A percentile compares a stretch with the other conserved stretches of the same genome.
Evolutionary conservation across 345 rosid species (phyloP).

Genomic region (Passiflora organensis): DNA sequence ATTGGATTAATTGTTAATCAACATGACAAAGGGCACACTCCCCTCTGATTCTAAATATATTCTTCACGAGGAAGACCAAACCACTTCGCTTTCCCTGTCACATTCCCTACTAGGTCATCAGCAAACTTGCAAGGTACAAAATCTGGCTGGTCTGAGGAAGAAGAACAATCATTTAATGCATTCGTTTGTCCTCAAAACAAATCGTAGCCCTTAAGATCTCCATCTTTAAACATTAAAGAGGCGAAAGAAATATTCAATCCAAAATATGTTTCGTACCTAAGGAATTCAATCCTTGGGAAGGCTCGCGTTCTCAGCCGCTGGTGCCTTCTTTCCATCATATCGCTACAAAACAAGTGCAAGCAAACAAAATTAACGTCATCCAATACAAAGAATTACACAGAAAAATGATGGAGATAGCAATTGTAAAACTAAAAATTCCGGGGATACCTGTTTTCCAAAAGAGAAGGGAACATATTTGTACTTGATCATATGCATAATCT

Average conservation of each 20-base stretch:
- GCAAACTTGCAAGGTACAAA: constrained; percentile 16
- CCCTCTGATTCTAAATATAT: constrained; percentile 19
- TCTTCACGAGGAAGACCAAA: neutral
- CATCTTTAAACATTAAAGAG: too few relatives aligned
- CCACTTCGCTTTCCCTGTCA: constrained; percentile 12
- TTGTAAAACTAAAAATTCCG: neutral
- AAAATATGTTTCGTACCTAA: constrained; percentile 17
- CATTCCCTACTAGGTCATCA: constrained; percentile 11
- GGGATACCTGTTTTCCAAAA: constrained; percentile 72
- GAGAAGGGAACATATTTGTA: constrained; percentile 91
- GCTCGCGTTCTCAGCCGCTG: constrained; percentile 43
- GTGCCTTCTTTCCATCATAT: constrained; percentile 53
- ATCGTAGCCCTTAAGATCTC: constrained; percentile 8
- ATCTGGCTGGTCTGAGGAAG: constrained; percentile 6
- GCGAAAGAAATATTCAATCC: neutral
- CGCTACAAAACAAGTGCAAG: constrained; percentile 35
- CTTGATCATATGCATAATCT: constrained; percentile 90
- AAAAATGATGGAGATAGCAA: neutral
- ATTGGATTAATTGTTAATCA: constrained; percentile 3
- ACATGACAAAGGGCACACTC: constrained; percentile 9
- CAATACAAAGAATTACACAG: neutral
- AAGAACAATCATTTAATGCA: constrained; percentile 10
- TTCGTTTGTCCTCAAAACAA: constrained; percentile 9
- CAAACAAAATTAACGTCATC: neutral
- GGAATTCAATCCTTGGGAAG: constrained; percentile 36